Evolutionary conservation across 352 stramenopile genomes (phyloP).

Genomic region (Pythium sp.): DNA sequence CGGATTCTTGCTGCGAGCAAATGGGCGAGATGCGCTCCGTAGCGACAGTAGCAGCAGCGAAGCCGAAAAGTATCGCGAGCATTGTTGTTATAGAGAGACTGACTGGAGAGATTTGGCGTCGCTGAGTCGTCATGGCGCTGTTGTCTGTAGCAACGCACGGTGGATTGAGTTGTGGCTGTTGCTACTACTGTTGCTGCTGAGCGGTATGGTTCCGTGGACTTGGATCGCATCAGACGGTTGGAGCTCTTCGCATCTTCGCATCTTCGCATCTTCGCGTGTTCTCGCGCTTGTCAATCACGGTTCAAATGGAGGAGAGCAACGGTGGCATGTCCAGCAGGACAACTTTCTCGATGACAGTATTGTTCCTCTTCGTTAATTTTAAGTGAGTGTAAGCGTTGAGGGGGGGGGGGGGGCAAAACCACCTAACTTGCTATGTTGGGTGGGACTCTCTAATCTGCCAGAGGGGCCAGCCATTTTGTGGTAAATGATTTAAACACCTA

Average conservation of each 20-base stretch:
- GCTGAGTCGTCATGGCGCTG: neutral
- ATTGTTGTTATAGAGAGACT: neutral
- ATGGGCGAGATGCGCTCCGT: neutral
- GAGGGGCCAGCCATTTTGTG: too few species aligned
- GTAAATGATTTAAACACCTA: too few species aligned
- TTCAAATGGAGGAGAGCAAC: neutral
- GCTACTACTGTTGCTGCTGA: neutral
- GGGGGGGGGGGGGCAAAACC: too few species aligned
- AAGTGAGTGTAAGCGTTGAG: neutral
- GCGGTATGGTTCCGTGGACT: neutral
- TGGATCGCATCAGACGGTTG: neutral
- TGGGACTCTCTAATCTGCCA: too few species aligned
- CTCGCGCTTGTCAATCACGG: neutral
- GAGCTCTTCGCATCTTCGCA: neutral
- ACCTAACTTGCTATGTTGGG: too few species aligned
- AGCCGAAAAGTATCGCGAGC: constrained; percentile 20
- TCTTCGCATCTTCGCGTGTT: neutral
- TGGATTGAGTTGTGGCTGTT: constrained; percentile 1
- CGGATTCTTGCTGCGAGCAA: neutral
- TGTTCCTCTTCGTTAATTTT: neutral
- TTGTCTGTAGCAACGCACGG: neutral
- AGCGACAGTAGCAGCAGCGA: constrained; percentile 15
- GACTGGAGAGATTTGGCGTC: neutral
- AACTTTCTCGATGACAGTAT: neutral
- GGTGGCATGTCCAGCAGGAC: neutral